Conservation (phyloP, 805 yeast genomes). For the Suhomyces prunicola region DNA sequence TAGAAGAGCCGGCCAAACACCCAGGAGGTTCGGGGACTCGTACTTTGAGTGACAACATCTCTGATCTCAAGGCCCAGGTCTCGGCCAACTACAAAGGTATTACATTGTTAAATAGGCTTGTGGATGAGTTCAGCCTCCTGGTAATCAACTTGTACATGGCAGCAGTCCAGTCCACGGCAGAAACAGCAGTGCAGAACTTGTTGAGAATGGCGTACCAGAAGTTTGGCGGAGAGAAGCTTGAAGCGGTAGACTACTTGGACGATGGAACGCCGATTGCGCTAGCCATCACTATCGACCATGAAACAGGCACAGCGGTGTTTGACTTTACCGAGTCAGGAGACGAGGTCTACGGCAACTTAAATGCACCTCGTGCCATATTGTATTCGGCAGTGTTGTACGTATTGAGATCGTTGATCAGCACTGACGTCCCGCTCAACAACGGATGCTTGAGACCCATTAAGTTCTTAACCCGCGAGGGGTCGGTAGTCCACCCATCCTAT, state of each 20-base stretch:
- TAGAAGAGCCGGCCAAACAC: slow-evolving; percentile 70
- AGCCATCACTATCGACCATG: slow-evolving; percentile 45
- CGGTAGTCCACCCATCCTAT: slow-evolving; percentile 63
- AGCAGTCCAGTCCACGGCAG: slow-evolving; percentile 80
- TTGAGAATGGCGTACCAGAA: slow-evolving; percentile 33
- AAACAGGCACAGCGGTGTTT: slow-evolving; percentile 61
- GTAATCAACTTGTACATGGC: slow-evolving; percentile 71
- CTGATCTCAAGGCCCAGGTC: slow-evolving; percentile 51
- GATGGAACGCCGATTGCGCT: slow-evolving; percentile 73
- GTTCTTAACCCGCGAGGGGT: slow-evolving; percentile 42
- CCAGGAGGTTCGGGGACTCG: slow-evolving; percentile 92
- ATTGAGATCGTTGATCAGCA: slow-evolving; percentile 77
- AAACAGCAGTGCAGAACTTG: slow-evolving; percentile 55
- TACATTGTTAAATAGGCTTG: slow-evolving; percentile 54
- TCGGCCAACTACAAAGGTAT: slow-evolving; percentile 91
- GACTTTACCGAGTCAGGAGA: slow-evolving; percentile 85
- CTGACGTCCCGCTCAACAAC: slow-evolving; percentile 88
- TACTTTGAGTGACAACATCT: slow-evolving; percentile 75
- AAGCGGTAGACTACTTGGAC: slow-evolving; percentile 68
- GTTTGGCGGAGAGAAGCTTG: slow-evolving; percentile 39
- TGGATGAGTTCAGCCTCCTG: slow-evolving; percentile 58
- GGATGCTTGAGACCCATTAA: slow-evolving; percentile 84
- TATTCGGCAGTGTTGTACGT: slow-evolving; percentile 87
- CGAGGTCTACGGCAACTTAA: slow-evolving; percentile 85
- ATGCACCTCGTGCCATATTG: slow-evolving; percentile 90